A percentile compares a stretch with the other conserved stretches of the same genome.
phyloP scores from a whole-genome alignment of 1,284 basidiomycete species.

The Irpex lacteus region DNA sequence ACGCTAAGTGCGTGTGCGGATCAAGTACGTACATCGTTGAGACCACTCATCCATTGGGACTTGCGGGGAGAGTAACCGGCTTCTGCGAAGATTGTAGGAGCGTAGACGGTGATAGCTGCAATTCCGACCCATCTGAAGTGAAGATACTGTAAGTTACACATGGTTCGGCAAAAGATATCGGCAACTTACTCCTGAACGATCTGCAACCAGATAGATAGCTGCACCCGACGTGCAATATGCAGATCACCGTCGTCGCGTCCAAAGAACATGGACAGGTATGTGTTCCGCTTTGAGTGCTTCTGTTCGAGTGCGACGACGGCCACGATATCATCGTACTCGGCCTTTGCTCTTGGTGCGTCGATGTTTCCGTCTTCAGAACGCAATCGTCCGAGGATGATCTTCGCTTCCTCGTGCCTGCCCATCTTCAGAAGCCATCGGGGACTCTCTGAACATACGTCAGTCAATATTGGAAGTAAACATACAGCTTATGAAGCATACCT shows the following conservation, averaged over 20 bases:
- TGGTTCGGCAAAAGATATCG: background rate
- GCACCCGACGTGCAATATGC: slow-evolving; percentile 45
- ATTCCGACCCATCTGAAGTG: slow-evolving; percentile 43
- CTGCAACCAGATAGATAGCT: slow-evolving; percentile 48
- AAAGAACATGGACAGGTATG: slow-evolving; percentile 47
- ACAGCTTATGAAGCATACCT: slow-evolving; percentile 21
- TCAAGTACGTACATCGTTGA: slow-evolving; percentile 36
- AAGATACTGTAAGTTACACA: background rate
- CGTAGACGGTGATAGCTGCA: slow-evolving; percentile 49
- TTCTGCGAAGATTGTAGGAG: slow-evolving; percentile 46
- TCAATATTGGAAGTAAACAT: background rate
- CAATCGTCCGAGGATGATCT: slow-evolving; percentile 36
- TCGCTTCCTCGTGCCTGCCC: slow-evolving; percentile 45
- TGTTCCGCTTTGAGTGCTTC: slow-evolving; percentile 39
- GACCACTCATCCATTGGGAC: slow-evolving; percentile 44
- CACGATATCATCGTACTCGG: slow-evolving; percentile 40
- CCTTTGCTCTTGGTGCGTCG: slow-evolving; percentile 24
- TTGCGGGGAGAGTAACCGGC: slow-evolving; percentile 45
- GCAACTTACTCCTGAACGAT: slow-evolving; percentile 44
- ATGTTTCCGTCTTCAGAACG: slow-evolving; percentile 28
- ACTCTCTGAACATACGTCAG: slow-evolving; percentile 35
- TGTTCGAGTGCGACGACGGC: slow-evolving; percentile 41
- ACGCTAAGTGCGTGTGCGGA: background rate
- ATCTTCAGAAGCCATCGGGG: slow-evolving; percentile 57
- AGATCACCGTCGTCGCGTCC: slow-evolving; percentile 41